Evolutionary conservation across 2,329 filamentous ascomycete genomes (phyloP), one percentile per base, ranked within the genome.

Genomic region (Colletotrichum euphorbiae): DNA sequence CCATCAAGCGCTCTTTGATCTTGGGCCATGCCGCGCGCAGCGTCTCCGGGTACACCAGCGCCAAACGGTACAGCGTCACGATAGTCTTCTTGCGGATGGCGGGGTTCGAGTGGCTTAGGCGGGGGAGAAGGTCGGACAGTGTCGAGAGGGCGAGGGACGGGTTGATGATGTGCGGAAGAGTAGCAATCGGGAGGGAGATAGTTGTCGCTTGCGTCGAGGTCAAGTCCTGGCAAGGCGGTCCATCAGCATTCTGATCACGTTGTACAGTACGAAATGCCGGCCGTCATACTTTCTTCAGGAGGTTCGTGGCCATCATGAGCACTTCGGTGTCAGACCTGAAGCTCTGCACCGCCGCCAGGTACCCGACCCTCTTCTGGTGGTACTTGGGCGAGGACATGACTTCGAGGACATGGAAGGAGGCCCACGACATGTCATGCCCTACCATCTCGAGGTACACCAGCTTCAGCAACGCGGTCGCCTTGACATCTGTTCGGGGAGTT

Each of bases 361-460:
- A 99, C 66, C 95, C 96, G 50, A 98, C 93, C 72, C 95, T 88
- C 81, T 99, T 99, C 80, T 98, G 95, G 73, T 94, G 87, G 79
- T 97, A 97, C 78, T 98, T 98, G 54, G 91, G 86, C 43, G 93
- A 97, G 42, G 94, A 97, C 96, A 99, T 99, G 81, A 99, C 96
- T 82, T 99, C 96, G 54, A 99, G 90, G 59, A 98, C 95, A 78
- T 99, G 93, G 81, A 99, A 99, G 12, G 94, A 94, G 4, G 96
- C 96, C 96, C 96, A 99, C 3, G 95, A 98, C 96, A 99, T 99
- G 80, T 98, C 96, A 78, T 98, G 93, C 13, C 96, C 96, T 73
- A 98, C 94, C 96, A 99, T 99, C 79, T 99, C 96, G 72, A 99
- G 89, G 79, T 99, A 99, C 60, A 98, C 91, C 74, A 99, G 87